Evolutionary conservation across 2,329 filamentous ascomycete genomes (phyloP), one percentile per base, ranked within the genome.

Genomic region (Stagonosporopsis chrysanthemi): DNA sequence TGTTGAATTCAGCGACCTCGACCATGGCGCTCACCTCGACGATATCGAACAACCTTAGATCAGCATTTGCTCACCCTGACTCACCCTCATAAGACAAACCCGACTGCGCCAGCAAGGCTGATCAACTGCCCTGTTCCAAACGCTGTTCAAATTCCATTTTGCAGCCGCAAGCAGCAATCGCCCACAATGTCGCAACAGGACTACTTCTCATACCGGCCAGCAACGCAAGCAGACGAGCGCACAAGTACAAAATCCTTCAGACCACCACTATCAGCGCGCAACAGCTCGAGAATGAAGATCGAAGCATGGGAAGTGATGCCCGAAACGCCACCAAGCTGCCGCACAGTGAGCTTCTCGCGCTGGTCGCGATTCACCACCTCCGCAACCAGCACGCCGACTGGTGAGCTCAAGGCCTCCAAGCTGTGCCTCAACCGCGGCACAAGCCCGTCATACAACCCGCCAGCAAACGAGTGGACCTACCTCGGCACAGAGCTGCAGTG

Each of bases 311-410:
- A 42, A n/a, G 47, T 36, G 9, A 47, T 57, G 36, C 43, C 63
- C 7, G 38, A 33, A 28, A 58, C 54, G 29, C 61, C 65, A 33
- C 60, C 57, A 4, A 53, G 56, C 26, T 70, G 62, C 52, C 58
- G 51, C 19, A 39, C 61, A 6, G 52, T 72, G 9, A 63, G 60
- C 48, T 64, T 49, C 50, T 60, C 61, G 5, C 58, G 60, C 49
- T 72, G 69, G 69, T 56, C 56, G 12, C 44, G 53, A 24, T 72
- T 69, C 60, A 58, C 50, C 14, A 29, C 57, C 12, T 50, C 54
- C 2, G 28, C 38, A 6, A 19, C 24, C 15, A 51, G 31, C 36
- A 56, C 52, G 39, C 57, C 64, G 3, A 52, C 15, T 5, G 65
- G 64, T 9, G 61, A 62, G 17, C 60, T 70, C 44, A 68, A 63